Evolutionary conservation across 78 protist species (phyloP).

Genomic region (Monosiga brevicollis): DNA sequence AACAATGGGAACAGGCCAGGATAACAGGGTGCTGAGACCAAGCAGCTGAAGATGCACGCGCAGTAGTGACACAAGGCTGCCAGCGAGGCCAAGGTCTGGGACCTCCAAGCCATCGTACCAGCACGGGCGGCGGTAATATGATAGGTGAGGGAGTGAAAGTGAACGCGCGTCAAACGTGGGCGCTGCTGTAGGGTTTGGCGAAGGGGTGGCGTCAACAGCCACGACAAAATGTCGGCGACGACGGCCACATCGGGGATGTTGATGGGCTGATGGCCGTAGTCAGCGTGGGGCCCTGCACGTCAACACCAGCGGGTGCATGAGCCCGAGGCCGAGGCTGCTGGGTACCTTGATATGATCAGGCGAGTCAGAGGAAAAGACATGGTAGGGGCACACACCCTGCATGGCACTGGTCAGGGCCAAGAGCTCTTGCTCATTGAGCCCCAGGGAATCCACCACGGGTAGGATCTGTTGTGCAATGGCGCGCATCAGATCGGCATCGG

Average conservation of each 20-base stretch:
- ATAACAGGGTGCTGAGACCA: too few relatives aligned
- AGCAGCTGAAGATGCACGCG: not conserved
- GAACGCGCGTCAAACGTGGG: not conserved
- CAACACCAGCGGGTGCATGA: not conserved
- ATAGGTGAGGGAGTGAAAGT: conserved; percentile 1
- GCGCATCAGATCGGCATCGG: not conserved
- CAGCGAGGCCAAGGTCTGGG: not conserved
- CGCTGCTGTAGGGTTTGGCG: too few relatives aligned
- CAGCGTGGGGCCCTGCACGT: not conserved
- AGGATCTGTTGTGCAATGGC: not conserved
- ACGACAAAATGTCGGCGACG: not conserved
- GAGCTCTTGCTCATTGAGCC: conserved; percentile 7
- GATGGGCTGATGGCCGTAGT: not conserved
- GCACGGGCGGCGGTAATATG: not conserved
- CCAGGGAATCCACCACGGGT: not conserved
- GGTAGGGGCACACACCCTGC: not conserved
- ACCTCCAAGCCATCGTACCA: too few relatives aligned
- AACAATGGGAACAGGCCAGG: not conserved
- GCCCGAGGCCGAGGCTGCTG: not conserved
- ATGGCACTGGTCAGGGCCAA: too few relatives aligned
- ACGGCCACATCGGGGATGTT: not conserved
- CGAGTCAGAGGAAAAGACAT: not conserved
- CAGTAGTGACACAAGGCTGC: not conserved
- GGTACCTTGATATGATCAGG: not conserved
- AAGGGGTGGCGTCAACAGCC: not conserved